Percentiles rank a stretch among this genome's conserved stretches.
Evolutionary conservation across 805 yeast species (phyloP).

Genomic region (Ogataea dorogensis): DNA sequence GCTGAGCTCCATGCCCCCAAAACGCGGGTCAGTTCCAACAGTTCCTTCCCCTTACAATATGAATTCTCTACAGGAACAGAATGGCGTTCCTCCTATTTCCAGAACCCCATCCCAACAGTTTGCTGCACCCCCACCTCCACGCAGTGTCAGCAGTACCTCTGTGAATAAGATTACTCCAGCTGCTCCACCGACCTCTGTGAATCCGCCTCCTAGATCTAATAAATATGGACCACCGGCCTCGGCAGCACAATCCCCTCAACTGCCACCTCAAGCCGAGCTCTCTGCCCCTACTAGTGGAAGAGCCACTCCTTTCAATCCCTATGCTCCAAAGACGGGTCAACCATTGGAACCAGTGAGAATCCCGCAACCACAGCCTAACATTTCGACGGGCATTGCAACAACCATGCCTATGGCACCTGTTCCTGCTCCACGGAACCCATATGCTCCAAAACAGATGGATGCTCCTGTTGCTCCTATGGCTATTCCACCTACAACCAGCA

Average conservation of each 20-base stretch:
- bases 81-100: slow-evolving; percentile 18
- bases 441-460: slow-evolving; percentile 33
- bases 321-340: slow-evolving; percentile 35
- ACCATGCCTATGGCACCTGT: slow-evolving; percentile 13
- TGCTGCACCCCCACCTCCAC: slow-evolving; percentile 33
- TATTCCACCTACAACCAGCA: slow-evolving; percentile 19
- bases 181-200: slow-evolving; percentile 5
- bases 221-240: slow-evolving; percentile 23
- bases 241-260: slow-evolving; percentile 23
- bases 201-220: slow-evolving; percentile 20
- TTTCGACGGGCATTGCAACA: slow-evolving; percentile 14
- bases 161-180: slow-evolving; percentile 19
- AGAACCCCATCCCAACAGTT: slow-evolving; percentile 33
- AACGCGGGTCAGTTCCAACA: slow-evolving; percentile 26
- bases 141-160: slow-evolving; percentile 23
- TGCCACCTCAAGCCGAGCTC: slow-evolving; percentile 22
- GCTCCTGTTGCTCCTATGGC: slow-evolving; percentile 9
- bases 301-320: slow-evolving; percentile 30
- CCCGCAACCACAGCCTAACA: slow-evolving; percentile 26
- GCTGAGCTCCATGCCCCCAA: slow-evolving; percentile 28
- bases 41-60: slow-evolving; percentile 27
- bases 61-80: slow-evolving; percentile 22
- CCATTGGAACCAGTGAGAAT: slow-evolving; percentile 24
- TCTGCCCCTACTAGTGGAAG: slow-evolving; percentile 14
- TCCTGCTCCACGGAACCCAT: slow-evolving; percentile 29